Evolutionary conservation across 1,139 yeast genomes (phyloP), one percentile per base, ranked within the genome.

Genomic region (Yarrowia galli): DNA sequence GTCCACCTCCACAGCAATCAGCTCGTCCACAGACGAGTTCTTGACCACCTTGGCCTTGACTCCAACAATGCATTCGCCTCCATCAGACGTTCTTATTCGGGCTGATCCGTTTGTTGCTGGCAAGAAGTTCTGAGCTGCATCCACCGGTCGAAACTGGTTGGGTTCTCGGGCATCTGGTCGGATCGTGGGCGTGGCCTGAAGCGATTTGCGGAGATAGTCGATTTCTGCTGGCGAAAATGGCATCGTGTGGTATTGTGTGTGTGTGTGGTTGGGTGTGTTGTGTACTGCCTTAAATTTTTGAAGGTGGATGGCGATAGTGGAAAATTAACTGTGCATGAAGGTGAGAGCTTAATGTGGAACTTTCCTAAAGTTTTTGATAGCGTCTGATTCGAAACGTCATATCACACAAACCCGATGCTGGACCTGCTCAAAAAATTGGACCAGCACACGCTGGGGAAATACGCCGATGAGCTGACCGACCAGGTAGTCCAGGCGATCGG

Each of bases 81-180:
- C 98, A 77, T 93, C 98, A 69, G 90, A 85, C 46, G 92, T 84
- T 73, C 93, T 83, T 45, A 93, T 86, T 79, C 97, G 84, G 0
- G 98, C 90, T 8, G 97, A 92, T 22, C 99, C 99, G 79, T 93
- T 91, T 10, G 97, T 89, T 58, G 89, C 86, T 0, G 97, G 96
- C 70, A 93, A 81, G 73, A 92, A 89, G 67, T 89, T 88, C 7
- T 92, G 87, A 36, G 87, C 87, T 8, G 97, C 91, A 74, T 92
- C 96, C 61, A 93, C 78, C 0, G 98, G 97, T 71, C 98, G 84
- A 76, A 89, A 90, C 77, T 92, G 97, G 70, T 84, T 81, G 16
- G 81, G 82, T 6, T 82, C 79, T 72, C 99, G 83, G 3, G 97
- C 89, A 77, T 93, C 99, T 1, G 96, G 96, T 69, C 97, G 84